Base-by-base conservation (phyloP, 2,329 filamentous ascomycete genomes). In the Dothistroma septosporum region DNA sequence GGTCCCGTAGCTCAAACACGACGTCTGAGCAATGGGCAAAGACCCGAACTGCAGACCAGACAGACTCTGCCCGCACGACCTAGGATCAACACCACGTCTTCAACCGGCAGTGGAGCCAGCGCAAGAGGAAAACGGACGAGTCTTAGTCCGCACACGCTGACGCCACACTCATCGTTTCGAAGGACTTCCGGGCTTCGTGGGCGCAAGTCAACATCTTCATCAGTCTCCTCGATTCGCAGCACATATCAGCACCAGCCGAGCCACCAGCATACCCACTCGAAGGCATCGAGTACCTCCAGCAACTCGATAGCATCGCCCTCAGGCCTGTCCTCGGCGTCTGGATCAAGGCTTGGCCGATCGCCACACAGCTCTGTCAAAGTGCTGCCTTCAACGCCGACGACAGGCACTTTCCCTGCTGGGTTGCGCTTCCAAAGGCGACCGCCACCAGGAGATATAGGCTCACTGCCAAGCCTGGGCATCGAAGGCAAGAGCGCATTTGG, bases 151-250 rank as follows among this genome's bases (percentile, higher is more conserved):
- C 88, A 87, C 2, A 93, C 94, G 0, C 76, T 97, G 46, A 97
- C 94, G 0, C 93, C 94, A 3, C 88, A 92, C 44, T 92, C 91
- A 5, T 90, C 90, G 0, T 89, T 95, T 69, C 87, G 94, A 11
- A 88, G 92, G 37, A 86, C 91, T 2, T 96, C 91, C 48, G 92
- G 93, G 32, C 83, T 97, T 49, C 86, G 92, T 31, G 93, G 94
- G 41, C 86, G 94, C 62, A 97, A 97, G 74, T 97, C 93, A 0
- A 99, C 94, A 0, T 97, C 92, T 0, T 96, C 92, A 0, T 97
- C 92, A 0, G 87, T 99, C 16, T 97, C 92, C 0, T 96, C 92
- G 0, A 88, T 99, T 60, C 88, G 94, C 61, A 95, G 90, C 49
- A 91, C 97, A 72, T 92, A 93, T 70, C 90, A 92, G 67, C 88